These are phyloP conservation scores for Cercospora berteroae DNA, from an alignment of 2,329 filamentous ascomycete genomes.

Conservation along the genomic window DNA sequence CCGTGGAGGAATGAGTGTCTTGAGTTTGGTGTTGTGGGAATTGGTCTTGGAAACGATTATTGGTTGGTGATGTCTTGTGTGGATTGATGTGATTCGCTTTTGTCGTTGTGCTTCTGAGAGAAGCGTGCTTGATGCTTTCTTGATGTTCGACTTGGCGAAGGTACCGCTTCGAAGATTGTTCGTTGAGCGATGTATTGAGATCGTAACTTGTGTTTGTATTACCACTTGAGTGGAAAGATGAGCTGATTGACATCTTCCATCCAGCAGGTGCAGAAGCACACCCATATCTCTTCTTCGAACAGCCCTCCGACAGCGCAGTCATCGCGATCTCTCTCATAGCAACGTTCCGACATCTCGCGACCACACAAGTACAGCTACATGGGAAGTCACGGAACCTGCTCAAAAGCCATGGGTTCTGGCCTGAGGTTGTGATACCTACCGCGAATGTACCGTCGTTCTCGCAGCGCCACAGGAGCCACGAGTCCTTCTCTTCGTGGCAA, in stretches of 20 bases:
- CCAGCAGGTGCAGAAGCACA: background rate
- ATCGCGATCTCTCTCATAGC: background rate
- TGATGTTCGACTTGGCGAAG: background rate
- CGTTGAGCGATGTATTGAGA: background rate
- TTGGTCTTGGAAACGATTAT: background rate
- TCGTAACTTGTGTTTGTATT: background rate
- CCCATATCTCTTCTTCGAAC: background rate
- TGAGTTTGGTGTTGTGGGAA: background rate
- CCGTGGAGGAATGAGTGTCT: background rate
- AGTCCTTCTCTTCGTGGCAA: background rate
- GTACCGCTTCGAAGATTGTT: background rate
- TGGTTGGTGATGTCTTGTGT: background rate
- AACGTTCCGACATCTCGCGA: conserved; percentile 2
- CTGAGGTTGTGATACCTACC: background rate
- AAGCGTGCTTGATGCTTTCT: background rate
- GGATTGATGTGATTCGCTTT: background rate
- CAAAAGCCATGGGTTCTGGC: background rate
- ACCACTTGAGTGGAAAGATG: background rate
- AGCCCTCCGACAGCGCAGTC: background rate
- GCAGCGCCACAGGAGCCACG: background rate
- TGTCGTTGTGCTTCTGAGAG: background rate
- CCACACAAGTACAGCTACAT: background rate
- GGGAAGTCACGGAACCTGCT: background rate
- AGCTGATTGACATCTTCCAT: background rate
- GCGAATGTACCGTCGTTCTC: background rate